Evolutionary conservation across 371 early-diverging fungal species (phyloP), one percentile per base, ranked within the genome.

Genomic region (Gilbertella persicaria): DNA sequence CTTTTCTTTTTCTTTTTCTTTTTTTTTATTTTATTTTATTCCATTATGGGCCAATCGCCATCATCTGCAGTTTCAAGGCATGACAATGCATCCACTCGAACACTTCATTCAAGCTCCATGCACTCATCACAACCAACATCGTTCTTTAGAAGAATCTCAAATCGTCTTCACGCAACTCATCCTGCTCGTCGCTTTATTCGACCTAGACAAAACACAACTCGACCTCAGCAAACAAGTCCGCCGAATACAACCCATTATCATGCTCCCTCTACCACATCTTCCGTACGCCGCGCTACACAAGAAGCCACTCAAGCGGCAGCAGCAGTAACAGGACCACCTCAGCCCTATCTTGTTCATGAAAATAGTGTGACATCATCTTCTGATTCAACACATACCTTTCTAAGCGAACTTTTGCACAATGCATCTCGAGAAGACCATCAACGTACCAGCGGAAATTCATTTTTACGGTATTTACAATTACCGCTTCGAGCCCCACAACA

Each of bases 1-100:
- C 10, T 23, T 10, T 16, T 48, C 23, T 37, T 38, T 36, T 25
- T 48, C 24, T 48, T 4, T 36, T 38, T 38, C 25, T 48, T 7
- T 20, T 14, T 21, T 20, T 21, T 35, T 26, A 17, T 28, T 45
- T 29, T 0, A 24, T 1, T 23, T 45, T 14, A 4, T 20, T 17
- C 23, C 5, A 36, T 9, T n/a, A 53, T 53, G 53, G 53, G 53
- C 4, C 53, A 53, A 26, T 45, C 45, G 28, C 45, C 53, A 24
- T 53, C 53, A 26, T 36, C 49, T 20, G 12, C 43, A 13, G 20
- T 36, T 25, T 33, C 16, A 16, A 40, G 55, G 37, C 64, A 50
- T 41, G 64, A 63, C 39, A 50, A 63, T 47, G 58, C 58, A 6
- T 63, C 64, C 2, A 58, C 55, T 33, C 53, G 55, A 13, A 63